These are phyloP conservation scores for Neonectria hederae DNA, from an alignment of 2,329 filamentous ascomycete species.

Conservation along the genomic window DNA sequence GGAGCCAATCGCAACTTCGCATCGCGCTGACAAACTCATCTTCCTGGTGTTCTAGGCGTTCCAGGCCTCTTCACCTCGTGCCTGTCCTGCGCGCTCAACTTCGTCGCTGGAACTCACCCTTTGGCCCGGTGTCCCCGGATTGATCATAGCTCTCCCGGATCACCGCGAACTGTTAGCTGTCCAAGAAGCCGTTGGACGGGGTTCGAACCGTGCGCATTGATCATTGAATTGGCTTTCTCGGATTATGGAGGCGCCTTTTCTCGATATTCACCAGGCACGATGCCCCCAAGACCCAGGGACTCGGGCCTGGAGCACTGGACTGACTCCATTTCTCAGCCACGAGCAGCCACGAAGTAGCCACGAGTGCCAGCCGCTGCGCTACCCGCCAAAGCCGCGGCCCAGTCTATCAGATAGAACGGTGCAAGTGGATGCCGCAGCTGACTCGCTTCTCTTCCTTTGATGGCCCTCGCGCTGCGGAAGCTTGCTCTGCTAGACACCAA, in stretches of 20 bases:
- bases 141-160: background rate
- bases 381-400: constrained; percentile 39
- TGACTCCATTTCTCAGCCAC: constrained; percentile 24
- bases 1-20: constrained; percentile 48
- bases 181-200: constrained; percentile 4
- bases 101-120: background rate
- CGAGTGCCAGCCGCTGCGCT: constrained; percentile 38
- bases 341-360: constrained; percentile 31
- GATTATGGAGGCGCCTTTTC: constrained; percentile 23
- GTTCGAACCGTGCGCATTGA: constrained; percentile 2
- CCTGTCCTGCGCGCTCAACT: background rate
- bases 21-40: constrained; percentile 37
- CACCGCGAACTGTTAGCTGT: background rate
- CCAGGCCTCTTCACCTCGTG: background rate
- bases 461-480: background rate
- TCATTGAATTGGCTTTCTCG: background rate
- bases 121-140: constrained; percentile 12
- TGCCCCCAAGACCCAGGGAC: constrained; percentile 33
- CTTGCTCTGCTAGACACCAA: background rate
- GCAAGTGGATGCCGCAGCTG: constrained; percentile 26
- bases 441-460: constrained; percentile 26
- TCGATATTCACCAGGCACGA: constrained; percentile 27
- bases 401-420: constrained; percentile 29
- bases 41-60: constrained; percentile 4
- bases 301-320: constrained; percentile 43